Evolutionary conservation across 202 grass and related monocot species (phyloP).

Genomic region (Setaria italica): DNA sequence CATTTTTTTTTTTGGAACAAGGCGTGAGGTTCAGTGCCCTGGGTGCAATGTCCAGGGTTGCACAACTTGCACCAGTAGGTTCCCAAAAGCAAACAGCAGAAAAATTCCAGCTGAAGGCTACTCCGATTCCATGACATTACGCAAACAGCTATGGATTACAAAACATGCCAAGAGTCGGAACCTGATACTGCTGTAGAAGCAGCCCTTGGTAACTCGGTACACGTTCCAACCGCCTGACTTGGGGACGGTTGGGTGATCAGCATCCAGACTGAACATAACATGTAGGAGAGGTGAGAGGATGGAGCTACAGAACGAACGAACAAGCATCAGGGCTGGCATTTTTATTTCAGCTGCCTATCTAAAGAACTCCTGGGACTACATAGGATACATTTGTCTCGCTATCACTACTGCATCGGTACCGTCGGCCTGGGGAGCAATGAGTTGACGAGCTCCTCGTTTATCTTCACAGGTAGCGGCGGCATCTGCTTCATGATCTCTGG

Average conservation of each 20-base stretch:
- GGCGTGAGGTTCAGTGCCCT: not conserved
- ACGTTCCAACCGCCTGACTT: conserved; percentile 44
- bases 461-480: conserved; percentile 89
- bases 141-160: conserved; percentile 42
- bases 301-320: conserved; percentile 40
- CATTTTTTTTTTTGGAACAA: too few species aligned
- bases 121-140: conserved; percentile 28
- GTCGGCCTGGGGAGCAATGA: conserved; percentile 81
- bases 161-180: conserved; percentile 39
- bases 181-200: conserved; percentile 25
- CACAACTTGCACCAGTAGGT: not conserved
- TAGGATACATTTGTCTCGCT: conserved; percentile 35
- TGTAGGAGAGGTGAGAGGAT: not conserved
- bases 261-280: conserved; percentile 18
- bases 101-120: conserved; percentile 5
- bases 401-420: conserved; percentile 76
- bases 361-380: conserved; percentile 43
- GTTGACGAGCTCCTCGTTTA: conserved; percentile 95
- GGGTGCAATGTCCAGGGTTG: not conserved
- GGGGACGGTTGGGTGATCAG: conserved; percentile 26
- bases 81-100: not conserved
- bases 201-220: conserved; percentile 31
- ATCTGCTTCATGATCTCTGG: conserved; percentile 99
- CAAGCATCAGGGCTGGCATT: conserved; percentile 38
- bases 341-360: conserved; percentile 63